Percentiles rank a stretch among this genome's conserved stretches.
Conservation (phyloP, 1,284 basidiomycete species). For the Ganoderma boninense region DNA sequence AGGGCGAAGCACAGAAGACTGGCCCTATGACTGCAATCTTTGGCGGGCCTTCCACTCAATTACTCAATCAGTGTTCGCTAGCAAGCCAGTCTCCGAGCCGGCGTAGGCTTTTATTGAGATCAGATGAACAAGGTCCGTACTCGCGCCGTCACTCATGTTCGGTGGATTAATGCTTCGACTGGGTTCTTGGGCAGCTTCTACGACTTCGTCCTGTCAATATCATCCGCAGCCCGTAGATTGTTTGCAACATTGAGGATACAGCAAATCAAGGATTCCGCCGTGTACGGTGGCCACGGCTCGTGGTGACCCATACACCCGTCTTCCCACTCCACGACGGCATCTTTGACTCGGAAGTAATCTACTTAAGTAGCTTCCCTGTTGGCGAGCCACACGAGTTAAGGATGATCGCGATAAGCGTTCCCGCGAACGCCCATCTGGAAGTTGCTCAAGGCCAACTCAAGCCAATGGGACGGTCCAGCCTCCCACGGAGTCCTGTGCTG, state of each 20-base stretch:
- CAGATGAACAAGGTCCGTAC: background rate
- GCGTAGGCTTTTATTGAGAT: background rate
- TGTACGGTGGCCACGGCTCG: background rate
- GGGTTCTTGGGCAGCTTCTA: background rate
- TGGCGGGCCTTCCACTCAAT: slow-evolving; percentile 6
- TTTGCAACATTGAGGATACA: background rate
- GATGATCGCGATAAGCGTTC: slow-evolving; percentile 7
- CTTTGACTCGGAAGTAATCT: background rate
- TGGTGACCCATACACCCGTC: background rate
- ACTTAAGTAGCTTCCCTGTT: background rate
- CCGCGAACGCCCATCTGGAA: slow-evolving; percentile 3
- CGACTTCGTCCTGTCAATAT: background rate
- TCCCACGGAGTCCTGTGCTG: slow-evolving; percentile 6
- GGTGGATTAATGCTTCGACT: background rate
- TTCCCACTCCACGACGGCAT: background rate
- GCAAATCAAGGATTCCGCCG: background rate
- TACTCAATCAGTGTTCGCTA: background rate
- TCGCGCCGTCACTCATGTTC: background rate
- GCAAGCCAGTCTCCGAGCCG: background rate
- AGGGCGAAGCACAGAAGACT: slow-evolving; percentile 7
- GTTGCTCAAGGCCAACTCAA: background rate
- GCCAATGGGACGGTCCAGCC: slow-evolving; percentile 2
- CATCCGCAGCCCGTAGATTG: background rate
- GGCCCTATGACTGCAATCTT: slow-evolving; percentile 5
- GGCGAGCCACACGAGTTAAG: background rate